These are phyloP conservation scores for Selenicereus undatus DNA, from an alignment of 148 eudicot species.

Conservation along the genomic window DNA sequence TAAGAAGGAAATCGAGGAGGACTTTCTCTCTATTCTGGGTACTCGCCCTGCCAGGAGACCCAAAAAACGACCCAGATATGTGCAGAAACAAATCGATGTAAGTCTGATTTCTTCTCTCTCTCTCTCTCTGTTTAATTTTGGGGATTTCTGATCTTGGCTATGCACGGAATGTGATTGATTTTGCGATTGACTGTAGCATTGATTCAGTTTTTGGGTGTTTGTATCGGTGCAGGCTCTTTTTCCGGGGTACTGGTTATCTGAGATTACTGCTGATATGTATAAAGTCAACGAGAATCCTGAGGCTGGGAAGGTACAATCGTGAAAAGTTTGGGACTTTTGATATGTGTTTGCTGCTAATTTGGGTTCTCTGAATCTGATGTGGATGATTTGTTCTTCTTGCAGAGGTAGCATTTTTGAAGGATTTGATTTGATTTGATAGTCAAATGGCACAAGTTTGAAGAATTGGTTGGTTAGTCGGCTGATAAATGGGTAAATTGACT, in stretches of 20 bases:
- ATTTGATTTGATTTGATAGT: not conserved
- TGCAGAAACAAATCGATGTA: constrained; percentile 40
- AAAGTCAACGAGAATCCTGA: constrained; percentile 30
- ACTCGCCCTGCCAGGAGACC: constrained; percentile 33
- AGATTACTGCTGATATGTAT: constrained; percentile 41
- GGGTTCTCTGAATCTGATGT: not conserved
- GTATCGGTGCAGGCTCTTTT: constrained; percentile 23
- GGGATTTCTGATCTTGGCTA: not conserved
- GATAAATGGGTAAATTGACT: constrained; percentile 7
- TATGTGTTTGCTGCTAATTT: not conserved
- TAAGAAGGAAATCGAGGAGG: constrained; percentile 32
- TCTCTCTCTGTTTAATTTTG: not conserved
- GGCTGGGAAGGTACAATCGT: constrained; percentile 20
- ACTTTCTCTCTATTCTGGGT: constrained; percentile 34
- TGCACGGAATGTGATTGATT: not conserved
- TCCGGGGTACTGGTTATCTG: constrained; percentile 39
- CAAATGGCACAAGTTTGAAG: not conserved
- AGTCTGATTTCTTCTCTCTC: constrained; percentile 1
- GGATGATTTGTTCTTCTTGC: constrained; percentile 4
- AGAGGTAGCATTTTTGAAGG: constrained; percentile 14
- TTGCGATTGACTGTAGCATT: constrained; percentile 8
- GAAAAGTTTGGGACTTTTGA: no score
- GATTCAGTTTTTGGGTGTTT: not conserved
- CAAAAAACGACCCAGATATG: constrained; percentile 31
- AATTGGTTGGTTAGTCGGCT: not conserved